phyloP scores from a whole-genome alignment of 805 yeast genomes.

The Starmerella sirachaensis region DNA sequence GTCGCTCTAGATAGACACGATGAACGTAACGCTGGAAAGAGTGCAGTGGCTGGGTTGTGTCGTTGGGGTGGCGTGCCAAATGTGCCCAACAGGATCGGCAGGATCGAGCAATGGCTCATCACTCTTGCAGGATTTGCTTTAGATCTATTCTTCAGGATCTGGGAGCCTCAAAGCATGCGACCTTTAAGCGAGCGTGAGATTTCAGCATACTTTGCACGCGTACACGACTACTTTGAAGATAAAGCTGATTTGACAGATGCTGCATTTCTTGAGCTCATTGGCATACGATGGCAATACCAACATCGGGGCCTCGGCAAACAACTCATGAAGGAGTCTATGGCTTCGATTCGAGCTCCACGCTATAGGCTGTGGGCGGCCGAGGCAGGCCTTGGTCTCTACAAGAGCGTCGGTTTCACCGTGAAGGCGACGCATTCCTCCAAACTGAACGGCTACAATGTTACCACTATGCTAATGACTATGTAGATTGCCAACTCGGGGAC shows the following conservation, averaged over 20 bases:
- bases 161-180: constrained; percentile 1
- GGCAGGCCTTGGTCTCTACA: constrained; percentile 4
- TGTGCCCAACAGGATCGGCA: neutral
- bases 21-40: too few species aligned
- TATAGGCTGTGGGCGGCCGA: constrained; percentile 1
- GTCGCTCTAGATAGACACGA: too few species aligned
- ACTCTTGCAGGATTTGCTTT: neutral
- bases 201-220: neutral
- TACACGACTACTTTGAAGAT: neutral
- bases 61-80: constrained; percentile 3
- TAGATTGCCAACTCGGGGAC: too few species aligned
- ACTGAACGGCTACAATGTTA: neutral
- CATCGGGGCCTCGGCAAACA: neutral
- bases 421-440: constrained; percentile 1
- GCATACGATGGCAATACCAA: neutral
- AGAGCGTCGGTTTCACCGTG: constrained; percentile 3
- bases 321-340: neutral
- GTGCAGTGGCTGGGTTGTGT: neutral
- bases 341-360: neutral
- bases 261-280: neutral
- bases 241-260: neutral
- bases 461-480: too few species aligned
- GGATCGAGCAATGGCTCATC: constrained; percentile 2
- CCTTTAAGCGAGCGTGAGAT: neutral
- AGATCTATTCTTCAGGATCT: neutral